A percentile compares a stretch with the other conserved stretches of the same genome.
These are phyloP conservation scores for Singerocomus inundabilis DNA, from an alignment of 1,284 basidiomycete genomes.

Conservation along the genomic window DNA sequence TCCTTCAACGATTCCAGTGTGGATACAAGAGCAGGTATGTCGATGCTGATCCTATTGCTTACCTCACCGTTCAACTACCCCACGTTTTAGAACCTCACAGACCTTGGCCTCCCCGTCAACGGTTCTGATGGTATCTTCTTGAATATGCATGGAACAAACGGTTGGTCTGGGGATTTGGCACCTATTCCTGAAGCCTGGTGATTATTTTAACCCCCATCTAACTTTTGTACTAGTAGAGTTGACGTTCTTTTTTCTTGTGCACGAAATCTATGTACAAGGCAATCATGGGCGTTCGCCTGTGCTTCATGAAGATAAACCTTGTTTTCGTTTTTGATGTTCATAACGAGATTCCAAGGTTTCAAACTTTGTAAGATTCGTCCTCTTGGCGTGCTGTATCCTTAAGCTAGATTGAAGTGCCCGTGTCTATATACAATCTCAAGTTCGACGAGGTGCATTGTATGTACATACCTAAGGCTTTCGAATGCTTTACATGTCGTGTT, in stretches of 20 bases:
- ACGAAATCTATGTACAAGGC: constrained; percentile 23
- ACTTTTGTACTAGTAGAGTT: constrained; percentile 26
- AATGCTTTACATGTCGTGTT: not conserved
- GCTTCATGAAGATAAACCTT: constrained; percentile 11
- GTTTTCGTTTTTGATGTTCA: not conserved
- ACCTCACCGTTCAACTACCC: constrained; percentile 4
- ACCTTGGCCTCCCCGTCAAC: constrained; percentile 85
- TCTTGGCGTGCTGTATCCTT: constrained; percentile 8
- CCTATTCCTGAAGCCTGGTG: constrained; percentile 81
- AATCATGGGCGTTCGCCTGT: constrained; percentile 16
- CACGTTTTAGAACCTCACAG: constrained; percentile 66
- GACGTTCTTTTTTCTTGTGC: constrained; percentile 22
- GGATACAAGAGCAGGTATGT: constrained; percentile 78
- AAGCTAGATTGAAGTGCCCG: not conserved
- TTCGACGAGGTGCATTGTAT: constrained; percentile 1
- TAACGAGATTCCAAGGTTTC: constrained; percentile 1
- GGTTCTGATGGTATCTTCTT: constrained; percentile 88
- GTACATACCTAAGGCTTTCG: constrained; percentile 4
- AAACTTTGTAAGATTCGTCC: not conserved
- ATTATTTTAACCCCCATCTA: constrained; percentile 27
- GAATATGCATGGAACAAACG: constrained; percentile 64
- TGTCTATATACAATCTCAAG: constrained; percentile 1
- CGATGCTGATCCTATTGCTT: too few relatives aligned
- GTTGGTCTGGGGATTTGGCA: constrained; percentile 72
- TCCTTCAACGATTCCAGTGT: constrained; percentile 73